Base-by-base conservation (phyloP, 73 alveolate genomes). In the Symbiodinium natans region DNA sequence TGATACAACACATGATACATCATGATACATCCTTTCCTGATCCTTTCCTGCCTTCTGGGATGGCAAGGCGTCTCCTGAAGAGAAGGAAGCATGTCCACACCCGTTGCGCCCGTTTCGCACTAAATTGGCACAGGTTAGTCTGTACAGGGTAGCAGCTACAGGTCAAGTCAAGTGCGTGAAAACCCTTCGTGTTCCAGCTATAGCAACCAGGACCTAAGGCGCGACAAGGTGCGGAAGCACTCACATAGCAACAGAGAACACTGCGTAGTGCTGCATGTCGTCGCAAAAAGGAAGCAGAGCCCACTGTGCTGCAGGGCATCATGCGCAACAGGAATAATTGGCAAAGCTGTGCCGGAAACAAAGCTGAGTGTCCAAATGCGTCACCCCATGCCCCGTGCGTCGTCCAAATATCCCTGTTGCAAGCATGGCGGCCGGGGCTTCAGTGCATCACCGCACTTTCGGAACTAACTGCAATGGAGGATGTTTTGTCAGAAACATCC, bases 231-330 rank as follows among this genome's bases (percentile, higher is more conserved):
- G 23, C 23, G 71, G 71, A 52, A 29, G 71, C 71, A 52, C 71
- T 52, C 23, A 15, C 71, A 29, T 21, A 52, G 23, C 71, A 21
- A 15, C 71, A 52, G 71, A 52, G 71, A 29, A 52, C 23, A 29
- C 17, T 52, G 71, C 71, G 23, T 52, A 52, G 71, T 8, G 71
- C 71, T 52, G 71, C 71, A 52, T 52, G 71, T 52, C 71, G 71
- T 52, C 71, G 71, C 71, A 52, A 52, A 52, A 52, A 52, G 3
- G 71, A 52, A 52, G 71, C 71, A 52, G 71, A 52, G 71, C 71
- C 71, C 71, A 52, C 71, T 52, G 71, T 52, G 71, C 71, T 52
- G 71, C 71, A 52, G 71, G 71, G 71, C 71, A 52, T 52, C 71
- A 52, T 52, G 71, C 71, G 71, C 71, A 52, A 52, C 71, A 52